phyloP scores from a whole-genome alignment of 2,329 filamentous ascomycete genomes.

The Trichoderma breve region DNA sequence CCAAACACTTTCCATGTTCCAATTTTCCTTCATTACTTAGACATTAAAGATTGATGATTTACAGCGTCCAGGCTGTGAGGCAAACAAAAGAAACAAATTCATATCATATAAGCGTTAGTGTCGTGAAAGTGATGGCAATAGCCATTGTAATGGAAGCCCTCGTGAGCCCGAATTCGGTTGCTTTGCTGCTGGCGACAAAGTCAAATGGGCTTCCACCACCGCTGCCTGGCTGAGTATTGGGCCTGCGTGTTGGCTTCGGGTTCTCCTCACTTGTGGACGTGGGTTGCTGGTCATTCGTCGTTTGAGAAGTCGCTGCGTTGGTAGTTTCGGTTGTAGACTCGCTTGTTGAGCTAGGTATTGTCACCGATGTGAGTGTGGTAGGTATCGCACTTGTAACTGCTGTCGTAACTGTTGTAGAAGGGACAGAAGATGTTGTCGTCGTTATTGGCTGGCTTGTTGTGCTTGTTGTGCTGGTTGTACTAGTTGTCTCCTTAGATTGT shows the following conservation, averaged over 20 bases:
- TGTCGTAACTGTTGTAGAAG: neutral
- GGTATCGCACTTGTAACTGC: neutral
- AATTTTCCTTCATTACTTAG: neutral
- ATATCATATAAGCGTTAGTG: neutral
- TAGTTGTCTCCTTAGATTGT: neutral
- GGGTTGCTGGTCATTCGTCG: neutral
- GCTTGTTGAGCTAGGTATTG: neutral
- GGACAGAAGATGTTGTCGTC: neutral
- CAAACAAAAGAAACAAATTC: neutral
- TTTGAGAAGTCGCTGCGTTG: neutral
- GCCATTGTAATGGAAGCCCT: neutral
- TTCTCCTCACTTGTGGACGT: neutral
- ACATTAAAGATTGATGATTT: conserved; percentile 2
- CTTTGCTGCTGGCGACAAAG: conserved; percentile 2
- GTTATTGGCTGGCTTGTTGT: neutral
- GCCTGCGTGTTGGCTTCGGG: conserved; percentile 12
- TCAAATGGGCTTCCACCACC: conserved; percentile 28
- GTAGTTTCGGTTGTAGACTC: neutral
- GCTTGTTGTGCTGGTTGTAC: neutral
- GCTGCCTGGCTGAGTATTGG: conserved; percentile 18
- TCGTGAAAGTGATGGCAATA: neutral
- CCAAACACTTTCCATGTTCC: neutral
- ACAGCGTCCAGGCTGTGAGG: neutral
- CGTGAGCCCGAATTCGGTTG: neutral
- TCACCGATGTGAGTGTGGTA: neutral